Conservation (phyloP, 1,139 yeast genomes). For the Kodamaea fungicola region DNA sequence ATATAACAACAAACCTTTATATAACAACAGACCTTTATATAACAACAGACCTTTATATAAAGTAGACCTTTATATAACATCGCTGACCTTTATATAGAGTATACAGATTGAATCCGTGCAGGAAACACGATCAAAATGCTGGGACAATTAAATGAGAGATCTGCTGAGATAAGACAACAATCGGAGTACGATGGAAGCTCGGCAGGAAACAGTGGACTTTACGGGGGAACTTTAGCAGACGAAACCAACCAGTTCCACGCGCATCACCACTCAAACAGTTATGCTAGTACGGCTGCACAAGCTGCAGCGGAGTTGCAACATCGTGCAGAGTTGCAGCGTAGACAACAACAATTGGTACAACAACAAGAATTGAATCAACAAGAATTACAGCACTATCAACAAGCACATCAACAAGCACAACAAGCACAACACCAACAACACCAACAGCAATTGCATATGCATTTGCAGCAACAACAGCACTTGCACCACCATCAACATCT, state of each 20-base stretch:
- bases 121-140: conserved; percentile 18
- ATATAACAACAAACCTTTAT: conserved; percentile 4
- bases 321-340: conserved; percentile 22
- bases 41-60: conserved; percentile 5
- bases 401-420: conserved; percentile 9
- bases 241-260: conserved; percentile 24
- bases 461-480: conserved; percentile 6
- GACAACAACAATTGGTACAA: conserved; percentile 22
- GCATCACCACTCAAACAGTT: conserved; percentile 21
- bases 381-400: conserved; percentile 24
- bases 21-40: conserved; percentile 7
- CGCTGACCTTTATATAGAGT: conserved; percentile 3
- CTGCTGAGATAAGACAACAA: conserved; percentile 12
- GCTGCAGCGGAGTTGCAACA: conserved; percentile 27
- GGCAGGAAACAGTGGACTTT: conserved; percentile 13
- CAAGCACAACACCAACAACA: conserved; percentile 12
- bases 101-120: conserved; percentile 3
- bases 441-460: conserved; percentile 17
- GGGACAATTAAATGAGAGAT: conserved; percentile 33
- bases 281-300: conserved; percentile 20
- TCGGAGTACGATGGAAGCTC: conserved; percentile 2
- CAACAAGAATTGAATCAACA: conserved; percentile 26
- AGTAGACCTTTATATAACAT: conserved; percentile 7
- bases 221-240: conserved; percentile 21
- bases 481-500: conserved; percentile 3